A percentile compares a stretch with the other conserved stretches of the same genome.
Evolutionary conservation across 1,139 yeast species (phyloP).

Genomic region (Blastobotrys aristatus): DNA sequence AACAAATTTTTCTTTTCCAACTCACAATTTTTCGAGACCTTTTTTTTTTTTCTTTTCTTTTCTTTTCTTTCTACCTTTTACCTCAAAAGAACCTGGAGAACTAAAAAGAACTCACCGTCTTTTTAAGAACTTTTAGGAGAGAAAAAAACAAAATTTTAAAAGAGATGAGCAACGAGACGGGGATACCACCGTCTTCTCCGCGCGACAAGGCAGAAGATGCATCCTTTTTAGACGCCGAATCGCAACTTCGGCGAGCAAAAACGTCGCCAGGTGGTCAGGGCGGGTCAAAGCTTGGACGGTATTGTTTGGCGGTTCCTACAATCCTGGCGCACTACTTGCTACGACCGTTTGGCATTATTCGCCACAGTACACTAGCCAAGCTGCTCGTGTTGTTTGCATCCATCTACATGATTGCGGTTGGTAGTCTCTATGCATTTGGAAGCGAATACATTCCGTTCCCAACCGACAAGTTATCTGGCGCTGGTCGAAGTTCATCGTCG

Average conservation of each 20-base stretch:
- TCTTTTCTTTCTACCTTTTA: background rate
- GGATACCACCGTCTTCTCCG: background rate
- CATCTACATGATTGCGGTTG: constrained; percentile 22
- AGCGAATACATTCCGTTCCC: constrained; percentile 17
- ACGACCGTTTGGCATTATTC: constrained; percentile 14
- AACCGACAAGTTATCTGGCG: background rate
- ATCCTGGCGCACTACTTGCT: constrained; percentile 10
- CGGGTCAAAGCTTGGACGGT: background rate
- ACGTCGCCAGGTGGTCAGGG: background rate
- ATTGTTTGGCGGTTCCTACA: constrained; percentile 12
- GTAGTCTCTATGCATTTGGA: constrained; percentile 22
- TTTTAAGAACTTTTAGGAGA: background rate
- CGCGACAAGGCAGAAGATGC: constrained; percentile 2
- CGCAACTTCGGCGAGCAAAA: constrained; percentile 3
- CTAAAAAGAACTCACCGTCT: too few relatives aligned
- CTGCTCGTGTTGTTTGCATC: constrained; percentile 20
- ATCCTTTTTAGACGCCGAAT: constrained; percentile 5
- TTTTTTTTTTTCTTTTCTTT: background rate
- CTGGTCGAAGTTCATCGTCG: background rate
- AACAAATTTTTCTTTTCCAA: too few relatives aligned
- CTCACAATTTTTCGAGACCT: too few relatives aligned
- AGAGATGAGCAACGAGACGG: constrained; percentile 2
- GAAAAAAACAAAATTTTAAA: background rate
- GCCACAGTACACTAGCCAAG: constrained; percentile 14
- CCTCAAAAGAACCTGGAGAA: background rate